phyloP scores from a whole-genome alignment of 306 rosid genomes.

The Casuarina equisetifolia region DNA sequence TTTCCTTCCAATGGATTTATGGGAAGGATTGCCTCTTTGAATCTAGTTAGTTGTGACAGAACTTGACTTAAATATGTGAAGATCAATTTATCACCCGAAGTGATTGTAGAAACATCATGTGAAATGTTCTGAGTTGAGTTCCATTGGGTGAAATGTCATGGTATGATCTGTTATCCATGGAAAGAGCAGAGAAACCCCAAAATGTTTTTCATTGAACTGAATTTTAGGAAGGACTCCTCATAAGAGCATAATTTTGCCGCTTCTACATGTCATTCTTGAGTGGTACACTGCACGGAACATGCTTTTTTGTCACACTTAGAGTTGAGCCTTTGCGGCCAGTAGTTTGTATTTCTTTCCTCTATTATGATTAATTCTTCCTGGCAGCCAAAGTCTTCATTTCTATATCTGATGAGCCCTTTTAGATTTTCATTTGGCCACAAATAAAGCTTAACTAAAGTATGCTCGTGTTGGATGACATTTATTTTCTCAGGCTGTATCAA shows the following conservation, averaged over 20 bases:
- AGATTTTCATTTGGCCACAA: background rate
- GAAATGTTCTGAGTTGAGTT: background rate
- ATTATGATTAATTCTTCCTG: background rate
- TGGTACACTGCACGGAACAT: background rate
- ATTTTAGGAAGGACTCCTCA: background rate
- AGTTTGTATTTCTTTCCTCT: background rate
- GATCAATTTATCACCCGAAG: background rate
- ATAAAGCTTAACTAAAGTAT: background rate
- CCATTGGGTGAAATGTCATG: background rate
- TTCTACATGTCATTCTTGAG: background rate
- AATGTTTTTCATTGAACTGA: background rate
- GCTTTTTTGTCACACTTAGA: background rate
- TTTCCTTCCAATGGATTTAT: background rate
- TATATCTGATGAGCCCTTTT: background rate
- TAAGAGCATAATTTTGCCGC: background rate
- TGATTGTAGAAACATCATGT: background rate
- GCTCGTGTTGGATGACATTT: slow-evolving; percentile 13
- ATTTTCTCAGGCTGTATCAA: slow-evolving; percentile 32
- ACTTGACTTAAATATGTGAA: background rate
- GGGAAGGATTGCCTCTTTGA: background rate
- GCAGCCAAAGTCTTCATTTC: background rate
- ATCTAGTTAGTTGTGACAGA: background rate
- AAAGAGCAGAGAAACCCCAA: background rate
- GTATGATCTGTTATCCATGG: background rate
- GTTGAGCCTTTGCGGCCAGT: background rate